phyloP scores from a whole-genome alignment of 106 monocot species.

The Phalaenopsis equestris region DNA sequence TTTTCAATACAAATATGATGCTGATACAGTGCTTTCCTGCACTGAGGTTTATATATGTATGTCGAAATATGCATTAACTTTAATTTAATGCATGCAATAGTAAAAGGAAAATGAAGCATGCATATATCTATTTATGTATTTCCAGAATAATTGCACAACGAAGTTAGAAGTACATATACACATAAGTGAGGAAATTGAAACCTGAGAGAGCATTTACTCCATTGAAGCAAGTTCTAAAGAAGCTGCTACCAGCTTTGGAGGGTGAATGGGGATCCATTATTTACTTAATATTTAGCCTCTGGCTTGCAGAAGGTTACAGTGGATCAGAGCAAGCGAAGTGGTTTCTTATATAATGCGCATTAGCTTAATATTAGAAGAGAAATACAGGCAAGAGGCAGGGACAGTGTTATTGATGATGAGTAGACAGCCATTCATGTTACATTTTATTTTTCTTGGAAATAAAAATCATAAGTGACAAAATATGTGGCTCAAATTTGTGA shows the following conservation, averaged over 20 bases:
- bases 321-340: background rate
- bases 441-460: no score
- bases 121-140: background rate
- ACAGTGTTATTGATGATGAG: background rate
- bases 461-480: no score
- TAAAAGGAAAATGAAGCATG: no score
- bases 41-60: background rate
- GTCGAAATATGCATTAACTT: no score
- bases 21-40: no score
- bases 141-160: background rate
- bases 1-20: no score
- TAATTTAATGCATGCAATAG: no score
- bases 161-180: background rate
- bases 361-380: background rate
- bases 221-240: conserved; percentile 71
- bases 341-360: background rate
- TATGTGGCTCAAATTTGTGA: no score
- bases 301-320: background rate
- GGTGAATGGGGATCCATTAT: conserved; percentile 19
- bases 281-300: no score
- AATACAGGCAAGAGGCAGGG: background rate
- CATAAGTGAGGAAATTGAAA: conserved; percentile 6
- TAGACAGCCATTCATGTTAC: background rate
- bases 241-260: conserved; percentile 46
- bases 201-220: conserved; percentile 84